phyloP scores from a whole-genome alignment of 2,329 filamentous ascomycete species.

The Pseudogymnoascus pannorum region DNA sequence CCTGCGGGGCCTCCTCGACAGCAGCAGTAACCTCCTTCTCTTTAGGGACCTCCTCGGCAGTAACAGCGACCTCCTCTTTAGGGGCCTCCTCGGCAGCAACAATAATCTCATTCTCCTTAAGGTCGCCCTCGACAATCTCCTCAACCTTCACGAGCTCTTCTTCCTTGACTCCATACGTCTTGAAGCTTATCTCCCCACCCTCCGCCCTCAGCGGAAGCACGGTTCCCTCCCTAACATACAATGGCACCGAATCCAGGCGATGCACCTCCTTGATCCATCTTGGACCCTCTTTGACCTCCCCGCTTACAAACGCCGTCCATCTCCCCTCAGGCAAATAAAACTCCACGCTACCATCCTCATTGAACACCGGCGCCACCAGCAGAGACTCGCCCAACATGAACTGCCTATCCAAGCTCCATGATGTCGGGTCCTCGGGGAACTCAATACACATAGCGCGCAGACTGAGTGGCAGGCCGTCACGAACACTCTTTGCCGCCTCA shows the following conservation, averaged over 20 bases:
- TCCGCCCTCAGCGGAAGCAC: constrained; percentile 26
- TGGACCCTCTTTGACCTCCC: constrained; percentile 34
- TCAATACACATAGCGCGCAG: constrained; percentile 53
- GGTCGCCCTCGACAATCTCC: not conserved
- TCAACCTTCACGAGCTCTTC: not conserved
- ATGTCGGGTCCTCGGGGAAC: constrained; percentile 52
- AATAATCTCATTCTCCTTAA: not conserved
- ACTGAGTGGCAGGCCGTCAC: constrained; percentile 43
- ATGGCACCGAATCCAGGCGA: constrained; percentile 38
- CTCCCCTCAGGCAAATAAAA: constrained; percentile 48
- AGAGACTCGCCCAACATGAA: constrained; percentile 55
- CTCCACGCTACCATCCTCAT: constrained; percentile 46
- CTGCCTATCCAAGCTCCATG: constrained; percentile 50
- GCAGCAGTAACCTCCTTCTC: too few species aligned
- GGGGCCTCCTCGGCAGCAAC: too few species aligned
- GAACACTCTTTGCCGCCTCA: constrained; percentile 42
- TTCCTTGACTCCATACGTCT: not conserved
- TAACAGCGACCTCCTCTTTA: too few species aligned
- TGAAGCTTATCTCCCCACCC: constrained; percentile 14
- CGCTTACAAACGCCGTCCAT: constrained; percentile 44
- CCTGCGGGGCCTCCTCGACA: too few species aligned
- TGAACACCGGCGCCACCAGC: constrained; percentile 51
- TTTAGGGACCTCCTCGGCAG: too few species aligned
- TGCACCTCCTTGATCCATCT: constrained; percentile 41
- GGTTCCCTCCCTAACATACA: constrained; percentile 36